phyloP scores from a whole-genome alignment of 352 stramenopile genomes.

The Phytophthora ohioensis region DNA sequence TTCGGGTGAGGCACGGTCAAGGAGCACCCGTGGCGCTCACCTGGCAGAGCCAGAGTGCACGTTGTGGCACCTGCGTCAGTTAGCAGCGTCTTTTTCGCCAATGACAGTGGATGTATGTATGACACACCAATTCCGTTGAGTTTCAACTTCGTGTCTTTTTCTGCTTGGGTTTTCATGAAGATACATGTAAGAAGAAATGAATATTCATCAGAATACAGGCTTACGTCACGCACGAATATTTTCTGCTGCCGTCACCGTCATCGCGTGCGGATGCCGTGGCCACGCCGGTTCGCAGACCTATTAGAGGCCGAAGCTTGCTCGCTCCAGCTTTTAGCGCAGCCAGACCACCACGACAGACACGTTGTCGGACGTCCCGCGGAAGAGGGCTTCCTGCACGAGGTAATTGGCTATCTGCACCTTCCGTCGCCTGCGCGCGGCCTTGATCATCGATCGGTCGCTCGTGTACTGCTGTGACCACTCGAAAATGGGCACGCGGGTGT shows the following conservation, averaged over 20 bases:
- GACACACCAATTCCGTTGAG: conserved; percentile 6
- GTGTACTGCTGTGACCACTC: conserved; percentile 93
- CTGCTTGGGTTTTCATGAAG: conserved; percentile 13
- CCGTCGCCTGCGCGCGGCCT: conserved; percentile 82
- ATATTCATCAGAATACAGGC: conserved; percentile 22
- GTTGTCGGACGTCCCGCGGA: conserved; percentile 92
- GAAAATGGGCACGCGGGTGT: conserved; percentile 88
- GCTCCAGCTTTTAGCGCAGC: conserved; percentile 57
- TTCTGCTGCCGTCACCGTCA: conserved; percentile 11
- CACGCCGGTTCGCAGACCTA: background rate
- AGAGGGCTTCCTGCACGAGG: conserved; percentile 91
- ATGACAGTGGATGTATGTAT: conserved; percentile 11
- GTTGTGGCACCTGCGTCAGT: conserved; percentile 3
- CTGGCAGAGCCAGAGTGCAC: conserved; percentile 2
- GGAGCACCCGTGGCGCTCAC: conserved; percentile 8
- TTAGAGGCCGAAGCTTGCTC: background rate
- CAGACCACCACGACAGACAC: conserved; percentile 93
- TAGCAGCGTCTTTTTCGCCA: conserved; percentile 18
- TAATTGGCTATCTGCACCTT: conserved; percentile 94
- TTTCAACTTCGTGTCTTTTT: conserved; percentile 11
- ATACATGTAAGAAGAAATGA: conserved; percentile 18
- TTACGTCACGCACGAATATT: conserved; percentile 36
- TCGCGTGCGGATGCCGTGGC: background rate
- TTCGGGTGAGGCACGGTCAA: conserved; percentile 6
- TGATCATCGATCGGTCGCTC: conserved; percentile 91